These are phyloP conservation scores for Scalesia atractyloides DNA, from an alignment of 129 eudicot genomes.

Conservation along the genomic window DNA sequence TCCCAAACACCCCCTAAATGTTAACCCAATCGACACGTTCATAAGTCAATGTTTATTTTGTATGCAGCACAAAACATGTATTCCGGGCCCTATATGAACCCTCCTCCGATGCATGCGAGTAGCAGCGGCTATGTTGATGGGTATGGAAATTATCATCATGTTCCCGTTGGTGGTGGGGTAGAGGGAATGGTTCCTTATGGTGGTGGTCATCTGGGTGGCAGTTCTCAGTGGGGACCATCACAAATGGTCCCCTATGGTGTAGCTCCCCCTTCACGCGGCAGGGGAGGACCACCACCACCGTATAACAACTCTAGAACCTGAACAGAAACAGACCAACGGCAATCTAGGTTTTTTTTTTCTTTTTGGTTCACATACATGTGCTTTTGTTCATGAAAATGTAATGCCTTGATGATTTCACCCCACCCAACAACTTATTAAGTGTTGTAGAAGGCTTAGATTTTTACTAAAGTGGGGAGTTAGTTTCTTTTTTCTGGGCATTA, in stretches of 20 bases:
- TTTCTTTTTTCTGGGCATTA: slow-evolving; percentile 8
- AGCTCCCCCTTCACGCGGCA: slow-evolving; percentile 30
- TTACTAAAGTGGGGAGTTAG: slow-evolving; percentile 10
- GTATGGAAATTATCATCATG: slow-evolving; percentile 44
- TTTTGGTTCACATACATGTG: slow-evolving; percentile 8
- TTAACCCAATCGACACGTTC: background rate
- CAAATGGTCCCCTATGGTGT: slow-evolving; percentile 33
- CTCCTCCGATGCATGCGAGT: slow-evolving; percentile 42
- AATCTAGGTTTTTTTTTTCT: slow-evolving; percentile 9
- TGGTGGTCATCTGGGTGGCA: slow-evolving; percentile 28
- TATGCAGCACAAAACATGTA: slow-evolving; percentile 47
- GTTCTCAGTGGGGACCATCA: slow-evolving; percentile 39
- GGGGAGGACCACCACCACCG: slow-evolving; percentile 44
- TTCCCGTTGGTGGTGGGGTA: slow-evolving; percentile 23
- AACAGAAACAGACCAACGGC: slow-evolving; percentile 1
- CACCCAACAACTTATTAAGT: slow-evolving; percentile 16
- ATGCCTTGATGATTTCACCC: slow-evolving; percentile 1
- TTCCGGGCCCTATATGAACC: slow-evolving; percentile 47
- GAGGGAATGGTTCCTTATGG: slow-evolving; percentile 46
- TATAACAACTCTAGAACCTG: slow-evolving; percentile 27
- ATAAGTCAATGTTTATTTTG: background rate
- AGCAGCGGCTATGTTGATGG: slow-evolving; percentile 45
- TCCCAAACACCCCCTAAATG: too few relatives aligned
- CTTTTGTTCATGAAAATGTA: slow-evolving; percentile 14
- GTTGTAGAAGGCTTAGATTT: slow-evolving; percentile 22